Evolutionary conservation across 352 stramenopile genomes (phyloP).

Genomic region (Phytophthora idaei): DNA sequence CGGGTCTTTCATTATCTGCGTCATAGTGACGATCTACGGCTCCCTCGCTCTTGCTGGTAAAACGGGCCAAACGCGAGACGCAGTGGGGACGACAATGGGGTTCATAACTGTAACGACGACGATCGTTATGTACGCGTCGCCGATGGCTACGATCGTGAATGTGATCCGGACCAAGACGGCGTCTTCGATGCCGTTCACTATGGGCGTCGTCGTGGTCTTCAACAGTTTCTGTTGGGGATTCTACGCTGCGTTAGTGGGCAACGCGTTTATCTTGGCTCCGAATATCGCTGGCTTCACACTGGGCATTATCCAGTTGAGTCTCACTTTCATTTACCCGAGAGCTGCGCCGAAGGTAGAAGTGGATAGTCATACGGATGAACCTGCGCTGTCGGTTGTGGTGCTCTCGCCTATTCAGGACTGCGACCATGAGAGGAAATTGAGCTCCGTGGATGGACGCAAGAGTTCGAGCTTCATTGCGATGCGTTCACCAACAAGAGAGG

Average conservation of each 20-base stretch:
- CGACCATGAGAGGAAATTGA: constrained; percentile 12
- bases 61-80: constrained; percentile 30
- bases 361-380: constrained; percentile 8
- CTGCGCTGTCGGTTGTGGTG: constrained; percentile 18
- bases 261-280: not conserved
- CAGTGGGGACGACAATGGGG: constrained; percentile 32
- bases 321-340: constrained; percentile 42
- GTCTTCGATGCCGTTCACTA: constrained; percentile 14
- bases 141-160: constrained; percentile 1
- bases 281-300: not conserved
- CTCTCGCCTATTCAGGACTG: constrained; percentile 27
- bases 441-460: constrained; percentile 7
- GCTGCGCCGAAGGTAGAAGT: constrained; percentile 24
- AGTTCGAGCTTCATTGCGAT: constrained; percentile 25
- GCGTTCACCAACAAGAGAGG: constrained; percentile 19
- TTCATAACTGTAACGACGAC: constrained; percentile 46
- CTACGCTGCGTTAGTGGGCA: not conserved
- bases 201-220: not conserved
- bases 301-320: not conserved
- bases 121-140: constrained; percentile 47
- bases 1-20: constrained; percentile 28
- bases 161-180: constrained; percentile 1
- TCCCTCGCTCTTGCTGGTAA: constrained; percentile 29
- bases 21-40: constrained; percentile 35
- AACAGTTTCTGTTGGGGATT: not conserved